Percentiles rank a stretch among this genome's conserved stretches.
These are phyloP conservation scores for Syzygium syzygioides DNA, from an alignment of 441 rosid genomes.

Conservation along the genomic window DNA sequence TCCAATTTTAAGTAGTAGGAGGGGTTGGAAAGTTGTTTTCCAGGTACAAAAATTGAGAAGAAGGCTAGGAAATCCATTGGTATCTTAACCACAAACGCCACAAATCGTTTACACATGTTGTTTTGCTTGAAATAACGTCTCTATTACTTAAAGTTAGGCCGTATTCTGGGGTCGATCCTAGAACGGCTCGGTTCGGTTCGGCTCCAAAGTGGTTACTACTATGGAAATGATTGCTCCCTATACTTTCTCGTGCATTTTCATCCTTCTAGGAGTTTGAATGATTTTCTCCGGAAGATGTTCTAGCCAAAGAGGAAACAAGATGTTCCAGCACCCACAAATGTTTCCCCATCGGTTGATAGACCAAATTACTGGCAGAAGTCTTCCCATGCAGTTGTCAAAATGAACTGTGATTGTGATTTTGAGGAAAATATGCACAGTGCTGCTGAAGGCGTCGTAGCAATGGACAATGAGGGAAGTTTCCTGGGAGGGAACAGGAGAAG, in stretches of 20 bases:
- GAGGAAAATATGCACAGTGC: no score
- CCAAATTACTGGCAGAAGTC: no score
- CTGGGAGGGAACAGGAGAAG: no score
- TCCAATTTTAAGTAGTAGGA: background rate
- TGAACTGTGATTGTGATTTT: no score
- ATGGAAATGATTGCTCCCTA: accelerated
- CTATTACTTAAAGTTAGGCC: background rate
- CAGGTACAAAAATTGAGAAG: background rate
- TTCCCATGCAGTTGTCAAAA: no score
- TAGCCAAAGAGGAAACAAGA: no score
- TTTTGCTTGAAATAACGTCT: background rate
- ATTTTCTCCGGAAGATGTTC: background rate
- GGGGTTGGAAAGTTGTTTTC: background rate
- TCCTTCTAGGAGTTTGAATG: background rate
- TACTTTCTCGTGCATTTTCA: background rate
- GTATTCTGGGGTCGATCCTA: accelerated
- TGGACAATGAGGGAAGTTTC: no score
- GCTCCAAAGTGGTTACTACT: accelerated
- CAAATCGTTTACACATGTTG: background rate
- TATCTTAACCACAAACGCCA: background rate
- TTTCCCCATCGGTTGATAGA: no score
- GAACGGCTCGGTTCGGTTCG: accelerated
- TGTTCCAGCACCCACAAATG: no score
- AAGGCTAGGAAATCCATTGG: background rate
- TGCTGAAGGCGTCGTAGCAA: no score